Evolutionary conservation across 2,329 filamentous ascomycete genomes (phyloP), one percentile per base, ranked within the genome.

Genomic region (Ceratocystis papillata): DNA sequence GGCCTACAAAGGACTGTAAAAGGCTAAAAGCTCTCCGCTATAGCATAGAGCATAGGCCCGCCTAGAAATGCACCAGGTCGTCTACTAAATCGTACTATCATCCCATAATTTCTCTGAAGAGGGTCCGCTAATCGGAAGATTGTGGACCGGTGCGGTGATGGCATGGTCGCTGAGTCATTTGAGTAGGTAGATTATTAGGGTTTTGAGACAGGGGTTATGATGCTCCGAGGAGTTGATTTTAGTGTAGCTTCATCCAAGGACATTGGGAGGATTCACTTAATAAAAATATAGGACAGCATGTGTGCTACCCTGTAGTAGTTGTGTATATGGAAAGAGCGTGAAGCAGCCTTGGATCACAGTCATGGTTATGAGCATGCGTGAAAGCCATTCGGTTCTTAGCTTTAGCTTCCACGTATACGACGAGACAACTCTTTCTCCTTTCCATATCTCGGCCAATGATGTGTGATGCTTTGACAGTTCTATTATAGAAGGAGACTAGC

Each of bases 121-220:
- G 63, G 37, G 37, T 41, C 65, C 65, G 65, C 65, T 60, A 64
- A 67, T 64, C 62, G 61, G 65, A 67, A 62, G 62, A 12, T 48
- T 20, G 17, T 37, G 44, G 33, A 28, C 25, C 25, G 55, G 25
- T 7, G 28, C 22, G 46, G n/a, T 20, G 65, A 62, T 41, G 37
- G 37, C 37, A 15, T 41, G 12, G 37, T 41, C 37, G 37, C 37
- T 41, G 37, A 41, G 37, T 41, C 37, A 41, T 41, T 12, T 41
- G 37, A 12, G 37, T 4, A 15, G 10, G 3, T 15, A 12, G 10
- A 41, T 4, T 1, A 1, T 15, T 41, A 41, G 37, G 37, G 37
- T 41, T 41, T 10, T 12, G 10, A 12, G 3, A 4, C 0, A 3
- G 4, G 37, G 37, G 37, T 41, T 15, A 5, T 10, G 33, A 3